Evolutionary conservation across 1,139 yeast genomes (phyloP).

Genomic region (Candida sanyaensis): DNA sequence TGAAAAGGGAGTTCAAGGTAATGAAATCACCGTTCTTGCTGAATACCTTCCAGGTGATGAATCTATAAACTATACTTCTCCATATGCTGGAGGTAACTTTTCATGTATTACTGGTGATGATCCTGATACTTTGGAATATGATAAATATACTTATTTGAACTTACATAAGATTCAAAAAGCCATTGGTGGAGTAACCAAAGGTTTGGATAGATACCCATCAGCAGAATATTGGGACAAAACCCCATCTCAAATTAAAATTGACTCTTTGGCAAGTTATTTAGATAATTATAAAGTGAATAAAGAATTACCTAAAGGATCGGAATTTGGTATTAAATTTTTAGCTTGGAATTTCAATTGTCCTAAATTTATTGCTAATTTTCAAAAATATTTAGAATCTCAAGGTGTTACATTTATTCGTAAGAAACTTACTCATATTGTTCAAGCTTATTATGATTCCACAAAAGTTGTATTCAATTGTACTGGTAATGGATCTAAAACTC

Average conservation of each 20-base stretch:
- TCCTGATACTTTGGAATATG: conserved; percentile 50
- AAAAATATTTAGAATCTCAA: conserved; percentile 34
- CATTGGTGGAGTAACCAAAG: conserved; percentile 55
- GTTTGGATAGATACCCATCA: conserved; percentile 54
- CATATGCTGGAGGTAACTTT: conserved; percentile 80
- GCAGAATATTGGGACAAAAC: conserved; percentile 56
- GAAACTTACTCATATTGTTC: conserved; percentile 51
- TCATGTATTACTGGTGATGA: conserved; percentile 66
- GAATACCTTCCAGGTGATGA: conserved; percentile 74
- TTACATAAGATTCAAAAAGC: conserved; percentile 42
- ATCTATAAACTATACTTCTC: conserved; percentile 69
- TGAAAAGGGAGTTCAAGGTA: conserved; percentile 43
- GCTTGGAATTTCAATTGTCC: conserved; percentile 76
- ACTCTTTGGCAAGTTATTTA: conserved; percentile 46
- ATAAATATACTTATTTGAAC: conserved; percentile 55
- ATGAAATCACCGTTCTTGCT: conserved; percentile 59
- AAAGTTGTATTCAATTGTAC: conserved; percentile 65
- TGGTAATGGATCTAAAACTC: conserved; percentile 60
- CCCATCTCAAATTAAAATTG: conserved; percentile 45
- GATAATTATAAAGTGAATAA: conserved; percentile 39
- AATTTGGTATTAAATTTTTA: conserved; percentile 53
- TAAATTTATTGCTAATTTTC: conserved; percentile 48
- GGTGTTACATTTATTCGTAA: conserved; percentile 54
- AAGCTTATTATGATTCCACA: conserved; percentile 46
- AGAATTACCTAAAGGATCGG: conserved; percentile 47